Base-by-base conservation (phyloP, 805 yeast species). In the Priceomyces fermenticarens region DNA sequence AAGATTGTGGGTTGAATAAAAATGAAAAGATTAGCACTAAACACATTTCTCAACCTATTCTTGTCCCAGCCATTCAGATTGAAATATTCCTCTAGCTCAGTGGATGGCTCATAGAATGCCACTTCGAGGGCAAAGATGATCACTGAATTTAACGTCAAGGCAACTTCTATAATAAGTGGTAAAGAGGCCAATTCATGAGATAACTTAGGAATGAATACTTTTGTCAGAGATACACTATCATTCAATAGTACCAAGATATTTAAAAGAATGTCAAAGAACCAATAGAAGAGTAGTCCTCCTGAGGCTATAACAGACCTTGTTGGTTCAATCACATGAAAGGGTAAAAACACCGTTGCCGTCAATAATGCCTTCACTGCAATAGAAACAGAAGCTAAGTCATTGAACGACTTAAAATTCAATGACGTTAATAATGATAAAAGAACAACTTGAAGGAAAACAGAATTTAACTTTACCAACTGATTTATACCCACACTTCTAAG, bases 291-390 rank as follows among this genome's bases (percentile, higher is more conserved):
- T 16, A 71, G 45, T 0, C 73, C 58, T 2, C 69, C 73, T 20
- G 58, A 53, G 10, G 72, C 72, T 2, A 65, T 54, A 0, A 66
- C 50, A 1, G 63, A 58, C 34, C 67, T 60, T 34, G 70, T 61
- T 7, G 67, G 61, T 46, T 79, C 83, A n/a, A 73, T 42, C 7
- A 60, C 39, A 32, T 74, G 75, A 10, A 78, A 51, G 0, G 80
- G 80, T 1, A 68, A 34, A 2, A 72, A 60, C 2, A 69, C 8
- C n/a, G 38, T 28, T 4, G 31, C 20, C 3, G 43, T 39, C 10
- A 45, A 34, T 10, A 36, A 13, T 3, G 37, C 17, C n/a, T 34
- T 30, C 10, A 43, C n/a, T 23, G 47, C 10, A 13, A 48, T 29
- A 11, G 44, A 37, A 6, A 35, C 10, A 10, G 46, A 34, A 20